Conservation (phyloP, 1,139 yeast species). For the Pichia sp. region DNA sequence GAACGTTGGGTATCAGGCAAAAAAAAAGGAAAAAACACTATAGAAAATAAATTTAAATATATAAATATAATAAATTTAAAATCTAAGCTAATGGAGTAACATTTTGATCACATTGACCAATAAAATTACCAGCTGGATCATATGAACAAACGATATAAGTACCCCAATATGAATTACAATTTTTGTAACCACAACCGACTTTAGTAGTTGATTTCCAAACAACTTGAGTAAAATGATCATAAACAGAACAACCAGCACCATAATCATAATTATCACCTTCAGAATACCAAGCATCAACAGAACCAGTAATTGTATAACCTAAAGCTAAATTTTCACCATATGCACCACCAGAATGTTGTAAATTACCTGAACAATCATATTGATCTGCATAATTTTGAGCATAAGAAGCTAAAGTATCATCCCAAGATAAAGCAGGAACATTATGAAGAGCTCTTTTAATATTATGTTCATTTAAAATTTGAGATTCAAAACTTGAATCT, state of each 20-base stretch:
- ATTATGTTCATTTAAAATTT: constrained; percentile 42
- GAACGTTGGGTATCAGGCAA: no score
- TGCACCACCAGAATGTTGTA: constrained; percentile 44
- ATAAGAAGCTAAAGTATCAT: constrained; percentile 38
- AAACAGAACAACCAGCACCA: constrained; percentile 33
- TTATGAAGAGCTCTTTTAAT: constrained; percentile 46
- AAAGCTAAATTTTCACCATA: constrained; percentile 53
- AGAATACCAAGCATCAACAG: constrained; percentile 60
- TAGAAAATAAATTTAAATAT: neutral
- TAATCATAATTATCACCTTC: constrained; percentile 51
- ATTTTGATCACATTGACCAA: constrained; percentile 44
- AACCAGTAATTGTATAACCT: constrained; percentile 38
- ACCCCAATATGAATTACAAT: constrained; percentile 42
- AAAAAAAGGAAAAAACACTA: neutral
- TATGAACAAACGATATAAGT: constrained; percentile 66
- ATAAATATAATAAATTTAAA: neutral
- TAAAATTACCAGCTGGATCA: constrained; percentile 52
- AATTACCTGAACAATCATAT: constrained; percentile 44
- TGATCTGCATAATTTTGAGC: constrained; percentile 40
- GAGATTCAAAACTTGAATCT: constrained; percentile 23
- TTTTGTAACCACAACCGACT: constrained; percentile 57
- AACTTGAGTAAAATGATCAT: constrained; percentile 57
- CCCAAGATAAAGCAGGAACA: constrained; percentile 39
- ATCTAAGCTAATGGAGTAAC: constrained; percentile 37
- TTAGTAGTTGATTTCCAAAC: constrained; percentile 55